phyloP scores from a whole-genome alignment of 805 yeast genomes.

The Wickerhamiella sorbophila region DNA sequence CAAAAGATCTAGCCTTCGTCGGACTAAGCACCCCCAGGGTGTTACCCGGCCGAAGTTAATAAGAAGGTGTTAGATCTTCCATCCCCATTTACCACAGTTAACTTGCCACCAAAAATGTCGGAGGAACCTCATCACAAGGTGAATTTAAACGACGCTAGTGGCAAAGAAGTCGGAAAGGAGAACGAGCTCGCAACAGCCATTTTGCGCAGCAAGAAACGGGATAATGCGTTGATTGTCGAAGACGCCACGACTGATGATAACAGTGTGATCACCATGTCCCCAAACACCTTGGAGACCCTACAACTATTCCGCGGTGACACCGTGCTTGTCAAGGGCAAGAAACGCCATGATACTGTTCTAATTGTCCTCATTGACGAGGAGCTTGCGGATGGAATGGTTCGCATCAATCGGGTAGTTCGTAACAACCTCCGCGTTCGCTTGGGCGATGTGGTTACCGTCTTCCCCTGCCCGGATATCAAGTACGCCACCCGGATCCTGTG shows the following conservation, averaged over 20 bases:
- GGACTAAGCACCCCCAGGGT: background rate
- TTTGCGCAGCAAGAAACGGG: conserved; percentile 94
- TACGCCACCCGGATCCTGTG: conserved; percentile 91
- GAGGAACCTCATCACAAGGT: conserved; percentile 2
- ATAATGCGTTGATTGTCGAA: conserved; percentile 84
- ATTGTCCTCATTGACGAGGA: conserved; percentile 95
- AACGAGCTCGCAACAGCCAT: conserved; percentile 92
- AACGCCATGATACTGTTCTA: conserved; percentile 92
- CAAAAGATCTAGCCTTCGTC: background rate
- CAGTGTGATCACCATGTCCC: conserved; percentile 83
- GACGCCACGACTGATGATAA: conserved; percentile 96
- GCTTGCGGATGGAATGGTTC: conserved; percentile 86
- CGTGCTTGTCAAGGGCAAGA: conserved; percentile 92
- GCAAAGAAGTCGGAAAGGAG: conserved; percentile 24
- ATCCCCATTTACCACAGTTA: background rate
- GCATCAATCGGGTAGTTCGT: conserved; percentile 91
- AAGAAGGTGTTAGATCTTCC: background rate
- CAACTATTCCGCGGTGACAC: conserved; percentile 97
- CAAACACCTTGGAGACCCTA: conserved; percentile 86
- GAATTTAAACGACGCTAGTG: conserved; percentile 2
- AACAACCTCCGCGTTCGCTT: conserved; percentile 86
- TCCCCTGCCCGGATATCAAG: conserved; percentile 96
- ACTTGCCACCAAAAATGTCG: conserved; percentile 3
- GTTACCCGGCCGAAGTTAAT: background rate
- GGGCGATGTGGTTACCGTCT: conserved; percentile 83